Evolutionary conservation across 768 basidiomycete species (phyloP), one percentile per base, ranked within the genome.

Genomic region (Suillus spraguei): DNA sequence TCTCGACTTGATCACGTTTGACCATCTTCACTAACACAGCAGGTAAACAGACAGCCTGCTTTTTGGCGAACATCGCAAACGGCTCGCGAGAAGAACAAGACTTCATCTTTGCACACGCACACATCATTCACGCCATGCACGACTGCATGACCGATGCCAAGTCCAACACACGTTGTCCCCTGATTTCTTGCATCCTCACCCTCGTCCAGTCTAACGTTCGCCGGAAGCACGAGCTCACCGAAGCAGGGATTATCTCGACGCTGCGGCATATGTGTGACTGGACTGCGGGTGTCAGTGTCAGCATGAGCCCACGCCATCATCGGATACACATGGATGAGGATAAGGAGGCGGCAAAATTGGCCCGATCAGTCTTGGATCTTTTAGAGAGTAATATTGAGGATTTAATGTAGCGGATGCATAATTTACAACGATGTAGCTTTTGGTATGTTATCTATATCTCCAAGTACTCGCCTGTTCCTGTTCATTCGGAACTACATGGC

Each of bases 1-100:
- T 64, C 41, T 50, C 55, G 14, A 22, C 20, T 52, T 44, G n/a
- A 17, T 32, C 28, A 39, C 36, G 35, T 38, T 22, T 54, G 39
- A 60, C 58, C 7, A 47, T 16, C 44, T 49, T 36, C 22, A 55
- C 64, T 14, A 60, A 56, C 46, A 4, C 13, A 17, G 5, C n/a
- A 7, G 16, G 3, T n/a, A 24, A 54, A 32, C 62, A 85, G 82
- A 87, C 89, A 0, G 82, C 88, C 0, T 85, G 79, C 69, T 75
- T 85, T 2, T 81, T 92, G 0, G 87, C 87, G 0, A 92, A 93
- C 71, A 78, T 94, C 16, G 81, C 86, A 41, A 91, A 92, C 70
- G 87, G 87, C 42, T 72, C 77, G 3, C 71, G 80, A 0, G 71
- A 76, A 17, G 81, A 84, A 50, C 88, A 87, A 62, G 77, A 78